Base-by-base conservation (phyloP, 768 basidiomycete genomes). In the Ramaria rubella region DNA sequence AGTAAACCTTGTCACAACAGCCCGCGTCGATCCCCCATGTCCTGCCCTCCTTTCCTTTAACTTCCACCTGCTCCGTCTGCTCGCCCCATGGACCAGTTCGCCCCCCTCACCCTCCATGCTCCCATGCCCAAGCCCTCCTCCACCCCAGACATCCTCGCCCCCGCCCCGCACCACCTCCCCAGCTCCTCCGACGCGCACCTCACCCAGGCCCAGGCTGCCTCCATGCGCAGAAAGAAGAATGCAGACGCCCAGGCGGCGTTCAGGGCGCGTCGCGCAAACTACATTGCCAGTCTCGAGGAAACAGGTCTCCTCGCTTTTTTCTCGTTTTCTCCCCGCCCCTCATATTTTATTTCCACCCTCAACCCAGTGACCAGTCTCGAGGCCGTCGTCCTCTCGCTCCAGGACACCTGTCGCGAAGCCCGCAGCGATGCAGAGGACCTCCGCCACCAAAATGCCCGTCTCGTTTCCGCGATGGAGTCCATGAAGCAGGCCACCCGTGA, bases 231-330 rank as follows among this genome's bases (percentile, higher is more conserved):
- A 5, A 59, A 88, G 77, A 92, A 92, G 74, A 92, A 92, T 64
- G 90, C 90, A 33, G 87, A 90, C 66, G 90, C 90, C 2, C 90
- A 92, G 71, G 89, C 90, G 53, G 87, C 88, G 58, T 91, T 90
- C 69, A 49, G 51, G 26, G 45, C 49, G 59, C 67, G 66, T 64
- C 79, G 90, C 61, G 87, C 87, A 49, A 90, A 88, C 70, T 92
- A 92, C 69, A 92, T 92, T 66, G 82, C 86, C 42, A 91, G 88
- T 12, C 80, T 92, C 60, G 90, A 92, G 69, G 89, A 89, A 67
- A 89, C 89, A 75, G 75, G 75, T 75, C 55, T 49, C 73, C 60
- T n/a, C 50, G 44, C 38, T 34, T 42, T 33, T 44, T 43, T 26
- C 46, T 34, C 60, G 44, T 58, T 42, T 49, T 15, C n/a, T 50